phyloP scores from a whole-genome alignment of 352 stramenopile genomes.

The Pythium plurisporium region DNA sequence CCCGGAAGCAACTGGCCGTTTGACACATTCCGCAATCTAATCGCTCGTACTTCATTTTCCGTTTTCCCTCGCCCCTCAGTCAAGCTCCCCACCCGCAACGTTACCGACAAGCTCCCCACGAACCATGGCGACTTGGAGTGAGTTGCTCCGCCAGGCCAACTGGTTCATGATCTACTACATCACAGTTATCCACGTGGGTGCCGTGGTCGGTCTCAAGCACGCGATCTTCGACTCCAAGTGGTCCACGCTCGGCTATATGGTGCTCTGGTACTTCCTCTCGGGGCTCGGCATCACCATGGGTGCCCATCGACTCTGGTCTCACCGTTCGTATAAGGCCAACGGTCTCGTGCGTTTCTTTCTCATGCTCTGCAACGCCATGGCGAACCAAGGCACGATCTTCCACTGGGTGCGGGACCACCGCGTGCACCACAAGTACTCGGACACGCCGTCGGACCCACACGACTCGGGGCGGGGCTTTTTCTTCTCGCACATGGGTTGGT shows the following conservation, averaged over 20 bases:
- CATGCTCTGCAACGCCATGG: constrained; percentile 98
- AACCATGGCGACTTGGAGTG: constrained; percentile 46
- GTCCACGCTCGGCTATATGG: constrained; percentile 87
- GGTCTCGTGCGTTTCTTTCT: constrained; percentile 90
- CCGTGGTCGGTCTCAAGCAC: constrained; percentile 81
- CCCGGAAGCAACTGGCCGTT: too few species aligned
- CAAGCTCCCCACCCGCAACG: background rate
- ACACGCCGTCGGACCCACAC: constrained; percentile 93
- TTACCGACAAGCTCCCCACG: background rate
- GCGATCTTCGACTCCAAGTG: constrained; percentile 74
- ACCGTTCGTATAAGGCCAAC: constrained; percentile 94
- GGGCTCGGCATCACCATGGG: constrained; percentile 97
- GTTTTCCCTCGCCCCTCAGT: background rate
- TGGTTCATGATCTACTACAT: constrained; percentile 99
- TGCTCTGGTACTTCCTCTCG: constrained; percentile 93
- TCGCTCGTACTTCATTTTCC: background rate
- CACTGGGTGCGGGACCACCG: constrained; percentile 98
- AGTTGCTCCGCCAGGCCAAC: constrained; percentile 90
- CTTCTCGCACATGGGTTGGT: constrained; percentile 99
- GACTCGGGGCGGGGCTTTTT: constrained; percentile 97
- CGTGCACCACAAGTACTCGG: constrained; percentile 99
- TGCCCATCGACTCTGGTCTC: constrained; percentile 96
- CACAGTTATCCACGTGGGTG: constrained; percentile 90
- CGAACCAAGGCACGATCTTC: constrained; percentile 98
- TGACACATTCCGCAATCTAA: constrained; percentile 1